A percentile compares a stretch with the other conserved stretches of the same genome.
phyloP scores from a whole-genome alignment of 2,329 filamentous ascomycete genomes.

The Colletotrichum sp. region DNA sequence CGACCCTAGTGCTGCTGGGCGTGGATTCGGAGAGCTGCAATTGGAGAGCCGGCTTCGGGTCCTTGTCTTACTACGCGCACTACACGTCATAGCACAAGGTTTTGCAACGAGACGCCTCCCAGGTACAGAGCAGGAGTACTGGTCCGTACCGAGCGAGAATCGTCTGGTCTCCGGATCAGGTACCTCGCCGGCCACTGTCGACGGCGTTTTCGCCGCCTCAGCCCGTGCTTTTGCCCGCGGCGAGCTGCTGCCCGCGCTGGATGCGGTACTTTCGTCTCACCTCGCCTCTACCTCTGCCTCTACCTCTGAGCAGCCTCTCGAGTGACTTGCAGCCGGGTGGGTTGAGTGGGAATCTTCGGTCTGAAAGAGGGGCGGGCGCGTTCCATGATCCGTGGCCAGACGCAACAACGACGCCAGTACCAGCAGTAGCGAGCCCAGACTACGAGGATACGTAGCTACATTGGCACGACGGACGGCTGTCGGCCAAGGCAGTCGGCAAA shows the following conservation, averaged over 20 bases:
- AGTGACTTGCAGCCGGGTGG: slow-evolving; percentile 9
- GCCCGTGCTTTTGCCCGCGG: background rate
- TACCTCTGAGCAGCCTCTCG: background rate
- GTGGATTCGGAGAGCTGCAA: slow-evolving; percentile 8
- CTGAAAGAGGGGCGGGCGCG: slow-evolving; percentile 7
- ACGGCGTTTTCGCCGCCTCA: background rate
- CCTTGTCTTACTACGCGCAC: slow-evolving; percentile 20
- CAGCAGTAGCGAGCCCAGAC: background rate
- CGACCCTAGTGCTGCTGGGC: slow-evolving; percentile 13
- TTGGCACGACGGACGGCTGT: slow-evolving; percentile 5
- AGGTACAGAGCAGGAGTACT: background rate
- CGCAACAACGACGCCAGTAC: background rate
- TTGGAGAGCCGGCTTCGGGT: slow-evolving; percentile 13
- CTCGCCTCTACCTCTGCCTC: background rate
- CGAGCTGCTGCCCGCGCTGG: background rate
- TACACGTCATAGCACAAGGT: slow-evolving; percentile 15
- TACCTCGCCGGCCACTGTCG: background rate
- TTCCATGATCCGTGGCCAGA: slow-evolving; percentile 10
- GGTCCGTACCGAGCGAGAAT: background rate
- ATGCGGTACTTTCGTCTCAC: slow-evolving; percentile 8
- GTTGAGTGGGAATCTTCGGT: slow-evolving; percentile 7
- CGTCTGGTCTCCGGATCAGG: slow-evolving; percentile 6
- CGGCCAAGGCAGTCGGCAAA: slow-evolving; percentile 19
- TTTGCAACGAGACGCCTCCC: background rate
- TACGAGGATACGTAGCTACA: slow-evolving; percentile 11